phyloP scores from a whole-genome alignment of 306 rosid genomes.

The cucumber (Cucumis sativus) region Cucumber_9930_V3 NC_026659.2:21154001-21154500 shows the following conservation, averaged over 20 bases:
- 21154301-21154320: constrained; percentile 67
- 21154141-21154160: constrained; percentile 98
- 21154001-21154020: constrained; percentile 60
- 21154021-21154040: constrained; percentile 37
- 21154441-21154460: not conserved
- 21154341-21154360: constrained; percentile 89
- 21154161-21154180: constrained; percentile 92
- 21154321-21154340: constrained; percentile 79
- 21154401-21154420: constrained; percentile 94
- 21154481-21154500: not conserved
- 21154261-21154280: constrained; percentile 65
- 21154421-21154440: constrained; percentile 36
- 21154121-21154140: constrained; percentile 97
- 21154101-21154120: constrained; percentile 85
- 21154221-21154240: constrained; percentile 97
- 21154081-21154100: constrained; percentile 98
- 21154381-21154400: constrained; percentile 89
- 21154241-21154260: constrained; percentile 92
- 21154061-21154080: constrained; percentile 70
- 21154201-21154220: constrained; percentile 94
- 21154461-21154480: not conserved
- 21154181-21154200: constrained; percentile 83
- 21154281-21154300: constrained; percentile 76
- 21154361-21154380: constrained; percentile 86
- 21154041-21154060: constrained; percentile 63